Base-by-base conservation (phyloP, 2,329 filamentous ascomycete genomes). In the Aspergillaceae sp. region DNA sequence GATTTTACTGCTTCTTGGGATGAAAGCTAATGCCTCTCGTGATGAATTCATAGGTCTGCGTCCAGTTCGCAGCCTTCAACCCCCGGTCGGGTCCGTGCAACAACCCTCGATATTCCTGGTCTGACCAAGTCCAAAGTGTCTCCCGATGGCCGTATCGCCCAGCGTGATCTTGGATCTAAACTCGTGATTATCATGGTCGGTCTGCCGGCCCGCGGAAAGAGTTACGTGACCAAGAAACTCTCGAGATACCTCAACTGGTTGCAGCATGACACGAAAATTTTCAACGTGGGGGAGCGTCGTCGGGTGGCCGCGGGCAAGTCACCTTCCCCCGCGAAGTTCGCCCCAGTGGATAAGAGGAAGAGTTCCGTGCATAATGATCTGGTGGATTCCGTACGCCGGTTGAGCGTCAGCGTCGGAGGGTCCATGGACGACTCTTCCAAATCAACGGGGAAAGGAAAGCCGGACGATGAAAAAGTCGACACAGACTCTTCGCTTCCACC, bases 181-280 rank as follows among this genome's bases (percentile, higher is more conserved):
- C 76, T 98, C 51, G 88, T 97, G 62, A 94, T 98, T 59, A 83
- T 98, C 65, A 98, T 98, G 92, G 92, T 98, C 50, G 92, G 92
- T 52, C 73, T 98, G 58, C 92, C 92, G 2, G 92, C 92, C 7
- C 78, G 92, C 59, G 92, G 92, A 63, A 98, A 98, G 72, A 96
- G 90, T 46, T 98, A 98, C 70, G 94, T 98, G 60, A 97, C 92
- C 51, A 97, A 97, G 75, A 98, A 98, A 72, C 79, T 98, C 52
- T 86, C 92, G 48, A 80, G 92, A 51, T 98, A 97, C 64, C 73
- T 98, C 43, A 91, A 94, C 42, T 98, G 92, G 92, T 82, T 96
- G 60, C 92, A 98, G 63, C 91, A 98, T 68, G 87, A 95, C 60
- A 92, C 90, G 8, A 80, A 78, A 55, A 96, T 98, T 57, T 98